Evolutionary conservation across 208 protist species (phyloP), one percentile per base, ranked within the genome.

Genomic region (Strigomonas culicis): DNA sequence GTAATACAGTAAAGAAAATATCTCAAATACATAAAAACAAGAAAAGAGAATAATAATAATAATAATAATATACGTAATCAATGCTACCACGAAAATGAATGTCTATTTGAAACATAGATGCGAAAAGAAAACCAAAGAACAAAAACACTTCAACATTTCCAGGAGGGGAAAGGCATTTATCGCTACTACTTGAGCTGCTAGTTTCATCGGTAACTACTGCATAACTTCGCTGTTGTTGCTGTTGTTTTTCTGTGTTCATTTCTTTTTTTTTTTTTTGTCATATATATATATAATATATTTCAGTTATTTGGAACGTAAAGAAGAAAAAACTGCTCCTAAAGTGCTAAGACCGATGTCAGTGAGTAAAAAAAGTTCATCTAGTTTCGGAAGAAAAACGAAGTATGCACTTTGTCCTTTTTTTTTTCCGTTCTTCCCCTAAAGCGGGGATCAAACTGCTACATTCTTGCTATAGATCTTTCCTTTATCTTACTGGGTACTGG

Each of bases 41-140:
- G 17, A 30, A 55, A 24, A 55, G 25, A 55, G 25, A 55, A 55
- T n/a, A 46, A 46, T 46, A 46, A 46, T 46, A 46, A 46, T 46
- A 46, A 46, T 46, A 46, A 46, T 46, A 46, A 46, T 46, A n/a
- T n/a, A n/a, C n/a, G n/a, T n/a, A n/a, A n/a, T n/a, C n/a, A n/a
- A n/a, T n/a, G n/a, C n/a, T n/a, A n/a, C n/a, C n/a, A n/a, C n/a
- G n/a, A n/a, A n/a, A n/a, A n/a, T n/a, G n/a, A n/a, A n/a, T n/a
- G n/a, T n/a, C n/a, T n/a, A n/a, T n/a, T n/a, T n/a, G n/a, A n/a
- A n/a, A n/a, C n/a, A n/a, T n/a, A n/a, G n/a, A n/a, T n/a, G n/a
- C n/a, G n/a, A n/a, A n/a, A n/a, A n/a, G n/a, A n/a, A n/a, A n/a
- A n/a, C n/a, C n/a, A n/a, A n/a, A n/a, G n/a, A n/a, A n/a, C n/a